phyloP scores from a whole-genome alignment of 2,329 filamentous ascomycete genomes.

The Cercospora zeae-maydis region DNA sequence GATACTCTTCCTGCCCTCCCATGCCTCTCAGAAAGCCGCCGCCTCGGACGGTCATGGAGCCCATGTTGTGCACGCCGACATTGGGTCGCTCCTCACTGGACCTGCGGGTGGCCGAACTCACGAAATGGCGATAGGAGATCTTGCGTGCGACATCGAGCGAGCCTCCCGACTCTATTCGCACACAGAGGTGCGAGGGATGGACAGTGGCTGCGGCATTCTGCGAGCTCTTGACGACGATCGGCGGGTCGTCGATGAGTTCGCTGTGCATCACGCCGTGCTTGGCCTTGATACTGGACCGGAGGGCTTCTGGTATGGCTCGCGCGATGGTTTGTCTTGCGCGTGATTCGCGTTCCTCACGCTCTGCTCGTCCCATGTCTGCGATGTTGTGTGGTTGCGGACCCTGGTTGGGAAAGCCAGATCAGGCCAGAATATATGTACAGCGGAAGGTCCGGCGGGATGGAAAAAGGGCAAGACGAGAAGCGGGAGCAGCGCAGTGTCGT shows the following conservation, averaged over 20 bases:
- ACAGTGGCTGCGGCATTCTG: conserved; percentile 13
- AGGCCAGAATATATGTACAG: neutral
- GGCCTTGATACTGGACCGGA: conserved; percentile 54
- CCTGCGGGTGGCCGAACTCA: conserved; percentile 20
- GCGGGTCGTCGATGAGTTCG: conserved; percentile 48
- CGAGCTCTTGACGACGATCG: conserved; percentile 24
- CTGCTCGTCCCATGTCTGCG: conserved; percentile 22
- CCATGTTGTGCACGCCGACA: conserved; percentile 61
- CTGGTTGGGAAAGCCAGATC: neutral
- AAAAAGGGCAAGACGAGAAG: neutral
- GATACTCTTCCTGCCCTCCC: conserved; percentile 58
- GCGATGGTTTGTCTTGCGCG: conserved; percentile 54
- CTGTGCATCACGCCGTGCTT: conserved; percentile 53
- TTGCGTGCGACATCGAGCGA: conserved; percentile 51
- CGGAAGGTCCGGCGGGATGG: neutral
- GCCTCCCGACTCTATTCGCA: conserved; percentile 51
- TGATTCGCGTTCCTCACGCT: conserved; percentile 28
- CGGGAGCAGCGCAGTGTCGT: conserved; percentile 1
- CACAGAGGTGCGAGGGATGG: conserved; percentile 30
- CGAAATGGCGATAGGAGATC: conserved; percentile 26
- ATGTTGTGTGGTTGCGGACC: neutral
- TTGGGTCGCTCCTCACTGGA: conserved; percentile 35
- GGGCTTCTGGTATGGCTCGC: conserved; percentile 55
- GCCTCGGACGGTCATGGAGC: conserved; percentile 58
- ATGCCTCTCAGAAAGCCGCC: conserved; percentile 60